Evolutionary conservation across 495 filamentous ascomycete species (phyloP), one percentile per base, ranked within the genome.

Genomic region (Neurospora sp.): DNA sequence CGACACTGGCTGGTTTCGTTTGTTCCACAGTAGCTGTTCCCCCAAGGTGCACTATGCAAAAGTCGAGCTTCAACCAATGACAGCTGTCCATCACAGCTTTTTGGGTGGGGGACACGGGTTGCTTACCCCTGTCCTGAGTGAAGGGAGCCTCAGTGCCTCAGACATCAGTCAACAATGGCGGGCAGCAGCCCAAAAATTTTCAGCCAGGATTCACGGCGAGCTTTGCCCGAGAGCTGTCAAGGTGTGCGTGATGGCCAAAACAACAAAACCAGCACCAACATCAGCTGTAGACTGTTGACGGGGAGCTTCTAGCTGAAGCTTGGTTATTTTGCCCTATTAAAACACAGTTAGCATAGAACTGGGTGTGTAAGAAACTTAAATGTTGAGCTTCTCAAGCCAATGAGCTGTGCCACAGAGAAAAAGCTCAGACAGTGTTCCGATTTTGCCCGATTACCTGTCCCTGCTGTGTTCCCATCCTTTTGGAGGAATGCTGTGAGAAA

Each of bases 121-220:
- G 54, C 27, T 66, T 66, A 66, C 27, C 54, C 54, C 54, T 35
- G 54, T 66, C 54, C 31, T 16, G 27, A 66, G 54, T 66, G 27
- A 74, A 70, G 69, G 42, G 79, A 82, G 78, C 77, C 78, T 79
- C 80, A 75, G 46, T 76, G 76, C 79, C 78, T 78, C 77, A 81
- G 77, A 80, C 79, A 80, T 76, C 78, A 27, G 49, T 60, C 49
- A 27, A 60, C n/a, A 60, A 60, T 60, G 49, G 20, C 20, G 49
- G 49, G 27, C 54, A 79, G n/a, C 39, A 69, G 41, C 72, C 72
- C 75, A 76, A 78, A 81, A 80, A 77, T 74, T 81, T 81, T 80
- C 77, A 73, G 54, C 54, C 54, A 35, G 27, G 27, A 35, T 35
- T 62, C 54, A 31, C 54, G 54, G 54, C 14, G 49, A 62, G 54